These are phyloP conservation scores for Erythrophleum fordii DNA, from an alignment of 306 rosid genomes.

Conservation along the genomic window DNA sequence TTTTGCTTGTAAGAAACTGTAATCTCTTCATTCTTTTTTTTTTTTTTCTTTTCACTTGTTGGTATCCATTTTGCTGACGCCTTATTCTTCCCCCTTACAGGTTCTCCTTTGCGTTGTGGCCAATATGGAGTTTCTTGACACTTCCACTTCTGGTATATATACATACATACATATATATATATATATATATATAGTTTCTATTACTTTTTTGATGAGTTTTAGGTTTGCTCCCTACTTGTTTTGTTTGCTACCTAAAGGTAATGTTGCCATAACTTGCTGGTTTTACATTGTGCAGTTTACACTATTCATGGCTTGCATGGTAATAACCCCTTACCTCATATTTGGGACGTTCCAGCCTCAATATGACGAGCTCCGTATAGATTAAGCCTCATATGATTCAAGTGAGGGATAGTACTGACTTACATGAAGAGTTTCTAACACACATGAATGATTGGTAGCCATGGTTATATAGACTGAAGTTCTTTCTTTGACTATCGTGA, in stretches of 20 bases:
- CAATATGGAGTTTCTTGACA: slow-evolving; percentile 90
- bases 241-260: slow-evolving; percentile 16
- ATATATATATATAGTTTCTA: slow-evolving; percentile 1
- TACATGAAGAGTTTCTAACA: slow-evolving; percentile 61
- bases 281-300: slow-evolving; percentile 79
- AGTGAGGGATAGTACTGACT: slow-evolving; percentile 58
- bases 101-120: slow-evolving; percentile 91
- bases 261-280: slow-evolving; percentile 33
- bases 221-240: slow-evolving; percentile 6
- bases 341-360: slow-evolving; percentile 73
- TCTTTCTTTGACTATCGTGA: slow-evolving; percentile 46
- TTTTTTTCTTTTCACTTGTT: slow-evolving; percentile 17
- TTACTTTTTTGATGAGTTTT: neutral
- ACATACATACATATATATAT: no score
- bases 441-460: slow-evolving; percentile 41
- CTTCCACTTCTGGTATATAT: slow-evolving; percentile 90
- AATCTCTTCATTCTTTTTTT: neutral
- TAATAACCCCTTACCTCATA: slow-evolving; percentile 76
- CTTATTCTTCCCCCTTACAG: slow-evolving; percentile 45
- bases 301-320: slow-evolving; percentile 94
- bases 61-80: slow-evolving; percentile 41
- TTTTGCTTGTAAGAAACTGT: slow-evolving; percentile 81
- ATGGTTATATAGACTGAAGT: slow-evolving; percentile 45
- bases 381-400: slow-evolving; percentile 52
- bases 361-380: slow-evolving; percentile 73